Conservation (phyloP, 1,139 yeast genomes). For the Diutina mesorugosa region DNA sequence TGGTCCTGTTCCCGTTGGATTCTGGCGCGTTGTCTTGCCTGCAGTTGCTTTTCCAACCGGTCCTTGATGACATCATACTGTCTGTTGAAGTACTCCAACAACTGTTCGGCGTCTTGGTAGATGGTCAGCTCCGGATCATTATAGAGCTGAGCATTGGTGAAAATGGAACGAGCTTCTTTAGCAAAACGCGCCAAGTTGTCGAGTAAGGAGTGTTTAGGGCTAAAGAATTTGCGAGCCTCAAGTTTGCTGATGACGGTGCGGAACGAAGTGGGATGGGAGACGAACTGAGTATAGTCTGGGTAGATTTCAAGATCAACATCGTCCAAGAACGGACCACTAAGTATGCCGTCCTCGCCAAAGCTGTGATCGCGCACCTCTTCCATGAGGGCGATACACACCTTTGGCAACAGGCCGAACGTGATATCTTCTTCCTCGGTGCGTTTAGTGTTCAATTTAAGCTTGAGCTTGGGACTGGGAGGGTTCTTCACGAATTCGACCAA, state of each 20-base stretch:
- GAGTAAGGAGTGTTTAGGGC: slow-evolving; percentile 14
- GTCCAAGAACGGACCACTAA: slow-evolving; percentile 46
- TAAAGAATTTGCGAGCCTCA: slow-evolving; percentile 25
- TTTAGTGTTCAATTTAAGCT: slow-evolving; percentile 4
- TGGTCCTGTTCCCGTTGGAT: slow-evolving; percentile 5
- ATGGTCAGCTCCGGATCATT: slow-evolving; percentile 44
- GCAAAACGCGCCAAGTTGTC: slow-evolving; percentile 35
- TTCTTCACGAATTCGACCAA: slow-evolving; percentile 31
- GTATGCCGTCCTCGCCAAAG: slow-evolving; percentile 27
- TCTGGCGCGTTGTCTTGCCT: slow-evolving; percentile 5
- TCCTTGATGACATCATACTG: slow-evolving; percentile 15
- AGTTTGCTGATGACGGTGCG: slow-evolving; percentile 28
- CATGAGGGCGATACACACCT: slow-evolving; percentile 14
- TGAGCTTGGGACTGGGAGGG: slow-evolving; percentile 15
- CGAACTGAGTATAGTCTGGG: slow-evolving; percentile 46
- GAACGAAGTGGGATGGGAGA: slow-evolving; percentile 46
- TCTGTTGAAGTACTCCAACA: slow-evolving; percentile 22
- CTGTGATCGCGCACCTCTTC: slow-evolving; percentile 29
- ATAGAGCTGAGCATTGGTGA: slow-evolving; percentile 44
- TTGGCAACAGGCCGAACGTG: slow-evolving; percentile 13
- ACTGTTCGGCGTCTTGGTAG: slow-evolving; percentile 40
- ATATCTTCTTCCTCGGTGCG: slow-evolving; percentile 6
- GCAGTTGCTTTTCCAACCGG: slow-evolving; percentile 8
- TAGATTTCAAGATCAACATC: slow-evolving; percentile 41
- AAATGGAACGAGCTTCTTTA: slow-evolving; percentile 35